Evolutionary conservation across 2,329 filamentous ascomycete species (phyloP), one percentile per base, ranked within the genome.

Genomic region (Pyrenophora seminiperda): DNA sequence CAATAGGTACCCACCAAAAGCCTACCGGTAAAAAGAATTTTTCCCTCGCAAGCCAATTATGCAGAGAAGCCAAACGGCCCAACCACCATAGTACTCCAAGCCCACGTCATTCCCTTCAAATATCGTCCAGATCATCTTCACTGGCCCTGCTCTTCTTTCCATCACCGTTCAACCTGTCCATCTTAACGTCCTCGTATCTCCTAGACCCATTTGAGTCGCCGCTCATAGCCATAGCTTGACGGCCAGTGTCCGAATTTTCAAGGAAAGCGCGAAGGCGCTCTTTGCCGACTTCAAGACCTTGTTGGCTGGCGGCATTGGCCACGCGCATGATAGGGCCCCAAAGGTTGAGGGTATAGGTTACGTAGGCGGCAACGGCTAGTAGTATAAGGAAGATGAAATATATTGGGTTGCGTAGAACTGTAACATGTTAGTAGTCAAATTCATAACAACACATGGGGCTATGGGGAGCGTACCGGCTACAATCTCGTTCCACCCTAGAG

Each of bases 401-500:
- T 56, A 95, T 78, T 0, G 94, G 94, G 74, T 97, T 97, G 60
- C 91, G 90, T 33, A 97, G 81, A 29, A 99, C 94, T 96, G 65
- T 4, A 17, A 47, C 38, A 65, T 53, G 63, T 63, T 39, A 63
- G 33, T 38, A 14, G 7, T 11, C 15, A n/a, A 6, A 20, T 13
- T 14, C 3, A 22, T 10, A 38, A 19, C 13, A 41, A 44, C 48
- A n/a, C 5, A 20, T 29, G n/a, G 17, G 32, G 18, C 1, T 20
- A 34, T 39, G 22, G 19, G n/a, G 7, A 14, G 73, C 89, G 81
- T 81, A 96, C 92, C 91, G 67, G 92, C 90, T 61, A 96, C 79
- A 57, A 99, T 92, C 76, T 99, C 94, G 75, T 99, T 99, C 94
- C 94, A 99, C n/a, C 94, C 94, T 40, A 99, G 80, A 17, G 91